Evolutionary conservation across 805 yeast species (phyloP), one percentile per base, ranked within the genome.

Genomic region (Yarrowia bubula): DNA sequence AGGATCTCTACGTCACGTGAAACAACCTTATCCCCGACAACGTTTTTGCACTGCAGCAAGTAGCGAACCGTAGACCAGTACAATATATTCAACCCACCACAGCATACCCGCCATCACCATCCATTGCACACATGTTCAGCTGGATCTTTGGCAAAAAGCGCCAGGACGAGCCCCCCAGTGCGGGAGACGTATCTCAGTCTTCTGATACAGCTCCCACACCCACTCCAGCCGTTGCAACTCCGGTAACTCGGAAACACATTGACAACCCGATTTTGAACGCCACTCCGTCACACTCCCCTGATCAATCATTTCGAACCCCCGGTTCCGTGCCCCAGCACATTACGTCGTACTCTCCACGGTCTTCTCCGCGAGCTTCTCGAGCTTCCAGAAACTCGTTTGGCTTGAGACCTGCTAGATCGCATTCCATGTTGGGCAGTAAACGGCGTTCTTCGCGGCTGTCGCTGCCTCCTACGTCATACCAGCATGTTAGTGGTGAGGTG

Each of bases 41-140:
- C 18, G 35, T 51, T 51, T 51, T 51, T n/a, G 18, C 42, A n/a
- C 58, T 51, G 58, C 58, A 51, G 58, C 58, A 51, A 51, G 58
- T n/a, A n/a, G n/a, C n/a, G n/a, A n/a, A n/a, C n/a, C n/a, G n/a
- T n/a, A n/a, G n/a, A n/a, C n/a, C n/a, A n/a, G 11, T 11, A 38
- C 9, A 35, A 22, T 6, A 47, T 22, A 22, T 22, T 5, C 39
- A 4, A 47, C 48, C 48, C 48, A 15, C n/a, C 15, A 38, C 43
- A 51, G 43, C 57, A 22, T 22, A 22, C 3, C 5, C 28, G 28
- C 28, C 28, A 22, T 22, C 28, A 13, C 39, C 8, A 47, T 32
- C 48, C 48, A 15, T 22, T 32, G 22, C 43, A 51, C 33, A 42
- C n/a, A 55, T 55, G 61, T 55, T 55, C 61, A 55, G 61, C 39